Percentiles rank a stretch among this genome's conserved stretches.
Conservation (phyloP, 192 early-diverging fungal species). For the Coemansia sp. region DNA sequence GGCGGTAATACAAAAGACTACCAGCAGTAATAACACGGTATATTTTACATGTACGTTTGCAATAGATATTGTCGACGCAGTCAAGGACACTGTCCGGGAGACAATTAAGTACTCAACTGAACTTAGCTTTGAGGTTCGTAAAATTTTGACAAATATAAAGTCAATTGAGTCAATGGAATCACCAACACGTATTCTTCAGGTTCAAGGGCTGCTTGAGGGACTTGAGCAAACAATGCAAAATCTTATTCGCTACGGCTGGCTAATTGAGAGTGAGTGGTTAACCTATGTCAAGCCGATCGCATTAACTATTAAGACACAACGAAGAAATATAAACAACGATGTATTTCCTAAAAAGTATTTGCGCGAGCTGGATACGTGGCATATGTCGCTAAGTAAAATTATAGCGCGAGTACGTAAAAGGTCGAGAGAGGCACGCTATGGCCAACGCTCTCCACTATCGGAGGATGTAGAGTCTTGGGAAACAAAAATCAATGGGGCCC, state of each 20-base stretch:
- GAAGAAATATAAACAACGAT: not conserved
- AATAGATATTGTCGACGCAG: slow-evolving; percentile 36
- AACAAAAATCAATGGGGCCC: not conserved
- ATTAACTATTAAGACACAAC: not conserved
- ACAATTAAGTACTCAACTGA: slow-evolving; percentile 29
- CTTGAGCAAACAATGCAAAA: slow-evolving; percentile 39
- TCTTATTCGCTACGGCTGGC: slow-evolving; percentile 48
- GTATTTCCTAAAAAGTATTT: slow-evolving; percentile 30
- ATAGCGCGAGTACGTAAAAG: slow-evolving; percentile 27
- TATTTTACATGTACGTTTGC: not conserved
- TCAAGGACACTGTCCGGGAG: slow-evolving; percentile 29
- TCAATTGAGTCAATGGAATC: slow-evolving; percentile 26
- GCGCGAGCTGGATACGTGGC: slow-evolving; percentile 39
- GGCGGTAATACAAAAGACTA: slow-evolving; percentile 4
- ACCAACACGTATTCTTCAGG: slow-evolving; percentile 26
- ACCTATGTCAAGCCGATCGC: slow-evolving; percentile 19
- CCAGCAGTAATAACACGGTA: slow-evolving; percentile 4
- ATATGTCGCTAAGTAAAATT: slow-evolving; percentile 24
- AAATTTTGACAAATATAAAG: slow-evolving; percentile 30
- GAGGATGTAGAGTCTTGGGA: slow-evolving; percentile 14
- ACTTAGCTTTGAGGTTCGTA: slow-evolving; percentile 32
- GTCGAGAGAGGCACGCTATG: slow-evolving; percentile 12
- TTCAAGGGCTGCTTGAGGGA: slow-evolving; percentile 27
- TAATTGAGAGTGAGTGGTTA: slow-evolving; percentile 44
- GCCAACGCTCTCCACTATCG: not conserved